Conservation (phyloP, 139 green algal genomes). For the Chlamydomonas schloesseri region DNA sequence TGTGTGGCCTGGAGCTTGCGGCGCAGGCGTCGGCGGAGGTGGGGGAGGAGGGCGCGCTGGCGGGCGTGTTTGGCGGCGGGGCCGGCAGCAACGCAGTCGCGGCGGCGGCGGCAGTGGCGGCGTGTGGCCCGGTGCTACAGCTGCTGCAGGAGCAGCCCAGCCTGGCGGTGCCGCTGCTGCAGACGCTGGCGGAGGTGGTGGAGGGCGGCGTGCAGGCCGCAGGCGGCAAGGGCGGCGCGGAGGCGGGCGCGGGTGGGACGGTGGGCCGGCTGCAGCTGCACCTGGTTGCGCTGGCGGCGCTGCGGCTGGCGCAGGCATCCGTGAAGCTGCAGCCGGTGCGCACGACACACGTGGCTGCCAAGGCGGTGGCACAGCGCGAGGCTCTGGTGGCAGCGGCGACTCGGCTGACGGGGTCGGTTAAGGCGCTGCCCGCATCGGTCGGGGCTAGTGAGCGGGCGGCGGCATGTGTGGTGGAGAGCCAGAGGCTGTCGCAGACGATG, state of each 20-base stretch:
- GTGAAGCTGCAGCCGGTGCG: conserved; percentile 11
- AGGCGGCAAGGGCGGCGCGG: too few species aligned
- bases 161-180: conserved; percentile 13
- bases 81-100: background rate
- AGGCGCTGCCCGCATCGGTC: background rate
- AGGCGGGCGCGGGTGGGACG: background rate
- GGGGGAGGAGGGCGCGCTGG: background rate
- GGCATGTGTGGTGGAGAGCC: background rate
- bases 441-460: background rate
- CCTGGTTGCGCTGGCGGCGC: conserved; percentile 8
- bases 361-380: conserved; percentile 4
- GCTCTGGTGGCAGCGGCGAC: conserved; percentile 2
- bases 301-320: conserved; percentile 4
- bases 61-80: too few species aligned
- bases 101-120: background rate
- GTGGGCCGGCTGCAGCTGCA: conserved; percentile 4
- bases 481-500: conserved; percentile 26
- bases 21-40: conserved; percentile 5
- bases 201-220: background rate
- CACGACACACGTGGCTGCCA: background rate
- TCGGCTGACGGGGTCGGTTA: conserved; percentile 11
- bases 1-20: background rate
- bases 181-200: conserved; percentile 11
- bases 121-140: background rate
- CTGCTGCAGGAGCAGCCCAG: background rate